Evolutionary conservation across 345 rosid genomes (phyloP), one percentile per base, ranked within the genome.

Genomic region (Xanthoceras sorbifolium): DNA sequence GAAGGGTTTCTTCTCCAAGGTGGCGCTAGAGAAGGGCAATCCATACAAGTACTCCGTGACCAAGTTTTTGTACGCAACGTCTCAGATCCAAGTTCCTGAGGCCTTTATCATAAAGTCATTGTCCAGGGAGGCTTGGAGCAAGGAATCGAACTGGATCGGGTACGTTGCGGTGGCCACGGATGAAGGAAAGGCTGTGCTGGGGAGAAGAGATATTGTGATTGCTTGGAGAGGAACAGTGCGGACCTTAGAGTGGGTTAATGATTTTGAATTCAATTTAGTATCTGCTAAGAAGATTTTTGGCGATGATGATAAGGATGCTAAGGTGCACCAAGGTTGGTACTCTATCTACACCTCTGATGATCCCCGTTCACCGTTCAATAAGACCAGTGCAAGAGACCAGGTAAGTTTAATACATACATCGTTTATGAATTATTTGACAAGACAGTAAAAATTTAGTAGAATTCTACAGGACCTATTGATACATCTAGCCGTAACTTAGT

Each of bases 141-240:
- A 87, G 81, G 97, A 94, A 57, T 92, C 97, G 0, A 94, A 91
- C 5, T 94, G 94, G 97, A 87, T 92, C 12, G 98, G 97, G 64
- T 94, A 77, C 23, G 89, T 94, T 2, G 98, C 97, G 0, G 97
- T 92, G 79, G 84, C 94, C 2, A 91, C 92, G 6, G 94, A 94
- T 1, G 87, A 91, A 75, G 94, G 92, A 69, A 86, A 84, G 69
- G 84, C 73, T 14, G 50, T 72, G 64, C 70, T 94, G 5, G 97
- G 97, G 69, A 84, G 98, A 80, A 86, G 98, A 83, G 98, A 92
- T 60, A 91, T 92, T 11, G 97, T 94, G 55, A 81, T 94, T 6
- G 88, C 88, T 20, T 94, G 97, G 98, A 87, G 97, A 87, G 98
- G 98, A 74, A 88, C 97, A 1, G 76, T 88, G 15, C 85, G 75